Evolutionary conservation across 345 rosid genomes (phyloP).

Genomic region (Schrenkiella parvula): DNA sequence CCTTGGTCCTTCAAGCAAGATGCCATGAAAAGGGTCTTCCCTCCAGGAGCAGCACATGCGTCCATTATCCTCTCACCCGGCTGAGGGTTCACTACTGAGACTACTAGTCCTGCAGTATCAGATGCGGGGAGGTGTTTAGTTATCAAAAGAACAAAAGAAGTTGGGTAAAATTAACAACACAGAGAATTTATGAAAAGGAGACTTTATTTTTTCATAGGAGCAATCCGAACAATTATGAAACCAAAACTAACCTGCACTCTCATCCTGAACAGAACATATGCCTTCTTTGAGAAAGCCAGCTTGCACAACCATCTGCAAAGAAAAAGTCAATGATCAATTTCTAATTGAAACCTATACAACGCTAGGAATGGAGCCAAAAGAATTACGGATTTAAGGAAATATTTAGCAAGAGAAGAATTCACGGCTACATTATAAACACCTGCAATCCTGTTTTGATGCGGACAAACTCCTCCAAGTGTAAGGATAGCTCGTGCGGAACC

Average conservation of each 20-base stretch:
- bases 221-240: not conserved
- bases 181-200: not conserved
- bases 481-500: conserved; percentile 75
- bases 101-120: conserved; percentile 60
- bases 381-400: not conserved
- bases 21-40: conserved; percentile 90
- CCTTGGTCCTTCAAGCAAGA: conserved; percentile 70
- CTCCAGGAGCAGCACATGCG: conserved; percentile 99
- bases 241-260: conserved; percentile 77
- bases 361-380: not conserved
- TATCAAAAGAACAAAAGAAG: not conserved
- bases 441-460: conserved; percentile 82
- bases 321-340: conserved; percentile 30
- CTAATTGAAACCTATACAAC: not conserved
- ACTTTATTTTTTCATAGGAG: not conserved
- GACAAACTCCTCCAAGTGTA: conserved; percentile 69
- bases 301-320: conserved; percentile 62
- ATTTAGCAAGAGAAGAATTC: not conserved
- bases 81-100: conserved; percentile 83
- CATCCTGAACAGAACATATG: conserved; percentile 90
- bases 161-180: not conserved
- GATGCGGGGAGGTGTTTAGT: not conserved
- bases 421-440: conserved; percentile 37
- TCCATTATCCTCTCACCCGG: conserved; percentile 80
- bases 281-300: conserved; percentile 85